These are phyloP conservation scores for Ceratopteris richardii DNA, from an alignment of 75 land plant genomes.

Conservation along the genomic window DNA sequence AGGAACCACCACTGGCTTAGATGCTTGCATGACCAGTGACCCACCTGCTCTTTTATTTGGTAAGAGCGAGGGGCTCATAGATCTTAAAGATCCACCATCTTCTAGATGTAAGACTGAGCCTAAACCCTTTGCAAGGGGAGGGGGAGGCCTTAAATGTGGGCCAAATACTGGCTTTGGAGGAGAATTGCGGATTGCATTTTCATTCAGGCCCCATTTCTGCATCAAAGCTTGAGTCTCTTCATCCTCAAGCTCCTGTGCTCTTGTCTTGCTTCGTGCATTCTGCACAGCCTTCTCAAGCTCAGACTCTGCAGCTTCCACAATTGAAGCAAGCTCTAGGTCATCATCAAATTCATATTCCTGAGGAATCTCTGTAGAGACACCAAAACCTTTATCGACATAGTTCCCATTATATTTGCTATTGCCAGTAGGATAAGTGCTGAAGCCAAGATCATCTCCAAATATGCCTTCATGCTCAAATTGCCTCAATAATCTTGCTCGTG, in stretches of 20 bases:
- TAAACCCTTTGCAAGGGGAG: conserved; percentile 15
- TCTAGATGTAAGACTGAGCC: conserved; percentile 11
- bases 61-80: conserved; percentile 15
- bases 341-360: conserved; percentile 2
- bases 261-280: conserved; percentile 11
- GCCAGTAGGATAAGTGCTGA: too few species aligned
- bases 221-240: conserved; percentile 19
- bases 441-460: too few species aligned
- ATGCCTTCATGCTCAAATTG: too few species aligned
- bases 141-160: background rate
- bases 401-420: background rate
- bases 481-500: too few species aligned
- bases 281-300: conserved; percentile 25
- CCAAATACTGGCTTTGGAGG: conserved; percentile 9
- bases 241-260: conserved; percentile 20
- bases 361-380: background rate
- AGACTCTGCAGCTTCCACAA: conserved; percentile 19
- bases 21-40: conserved; percentile 14
- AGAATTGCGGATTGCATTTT: conserved; percentile 8
- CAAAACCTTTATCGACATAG: background rate
- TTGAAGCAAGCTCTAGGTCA: conserved; percentile 4
- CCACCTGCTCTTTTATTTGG: conserved; percentile 5
- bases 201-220: conserved; percentile 22
- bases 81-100: conserved; percentile 23
- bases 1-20: conserved; percentile 28